phyloP scores from a whole-genome alignment of 179 eudicot genomes.

The Beta lomatogona region DNA sequence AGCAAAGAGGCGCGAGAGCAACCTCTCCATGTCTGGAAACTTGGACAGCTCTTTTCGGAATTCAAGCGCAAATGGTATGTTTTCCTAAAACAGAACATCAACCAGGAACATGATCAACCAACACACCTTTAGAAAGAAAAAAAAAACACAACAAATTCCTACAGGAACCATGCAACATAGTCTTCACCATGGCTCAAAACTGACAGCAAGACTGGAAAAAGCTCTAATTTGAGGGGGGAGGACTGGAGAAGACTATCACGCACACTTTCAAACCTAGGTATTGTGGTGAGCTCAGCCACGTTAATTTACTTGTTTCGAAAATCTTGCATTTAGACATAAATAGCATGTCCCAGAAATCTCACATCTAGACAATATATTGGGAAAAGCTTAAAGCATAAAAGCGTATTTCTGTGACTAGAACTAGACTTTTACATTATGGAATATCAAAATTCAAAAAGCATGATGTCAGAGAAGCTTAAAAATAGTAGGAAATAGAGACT shows the following conservation, averaged over 20 bases:
- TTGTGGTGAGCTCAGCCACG: background rate
- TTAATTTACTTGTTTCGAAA: background rate
- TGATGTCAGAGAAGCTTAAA: constrained; percentile 1
- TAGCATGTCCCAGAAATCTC: background rate
- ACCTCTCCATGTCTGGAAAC: constrained; percentile 98
- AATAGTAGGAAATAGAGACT: constrained; percentile 16
- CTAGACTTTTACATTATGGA: background rate
- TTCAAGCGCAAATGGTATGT: constrained; percentile 60
- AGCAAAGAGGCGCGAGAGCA: constrained; percentile 82
- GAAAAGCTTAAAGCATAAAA: background rate
- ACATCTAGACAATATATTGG: background rate
- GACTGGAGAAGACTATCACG: too few relatives aligned
- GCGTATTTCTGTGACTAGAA: background rate
- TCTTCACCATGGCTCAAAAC: background rate
- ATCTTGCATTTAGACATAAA: background rate
- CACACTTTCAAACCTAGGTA: background rate
- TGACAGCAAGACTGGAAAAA: background rate
- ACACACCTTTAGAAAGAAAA: background rate
- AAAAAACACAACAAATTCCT: background rate
- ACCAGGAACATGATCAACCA: constrained; percentile 16
- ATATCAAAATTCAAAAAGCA: background rate
- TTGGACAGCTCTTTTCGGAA: constrained; percentile 75
- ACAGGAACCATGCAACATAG: background rate
- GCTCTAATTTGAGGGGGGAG: background rate
- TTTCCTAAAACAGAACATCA: constrained; percentile 44